Conservation (phyloP, 345 rosid species). For the Camelina sativa region DNA sequence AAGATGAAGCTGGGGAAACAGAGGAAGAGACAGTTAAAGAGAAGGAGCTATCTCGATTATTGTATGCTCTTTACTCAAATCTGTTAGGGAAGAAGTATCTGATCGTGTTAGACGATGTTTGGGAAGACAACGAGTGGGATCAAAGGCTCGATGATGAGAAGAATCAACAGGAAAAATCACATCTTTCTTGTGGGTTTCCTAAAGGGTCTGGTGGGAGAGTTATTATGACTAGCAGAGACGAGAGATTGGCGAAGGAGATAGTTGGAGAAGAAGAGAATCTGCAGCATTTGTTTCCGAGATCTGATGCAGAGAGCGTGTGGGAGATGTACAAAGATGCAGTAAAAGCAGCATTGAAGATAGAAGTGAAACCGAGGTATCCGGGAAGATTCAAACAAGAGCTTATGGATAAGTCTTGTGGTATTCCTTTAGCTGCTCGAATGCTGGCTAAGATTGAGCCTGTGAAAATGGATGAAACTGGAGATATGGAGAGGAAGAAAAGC, state of each 20-base stretch:
- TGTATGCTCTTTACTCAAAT: constrained; percentile 47
- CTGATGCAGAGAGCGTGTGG: constrained; percentile 44
- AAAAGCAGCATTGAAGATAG: background rate
- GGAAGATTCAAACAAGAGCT: constrained; percentile 41
- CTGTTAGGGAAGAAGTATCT: constrained; percentile 57
- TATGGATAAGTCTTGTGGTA: constrained; percentile 50
- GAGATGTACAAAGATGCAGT: constrained; percentile 42
- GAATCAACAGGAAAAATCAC: background rate
- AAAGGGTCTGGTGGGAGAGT: constrained; percentile 60
- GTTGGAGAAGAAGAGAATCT: constrained; percentile 52
- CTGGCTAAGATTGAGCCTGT: constrained; percentile 40
- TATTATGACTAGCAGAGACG: constrained; percentile 51
- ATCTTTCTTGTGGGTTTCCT: constrained; percentile 57
- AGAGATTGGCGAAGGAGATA: constrained; percentile 45
- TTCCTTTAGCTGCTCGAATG: constrained; percentile 51
- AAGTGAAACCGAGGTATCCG: constrained; percentile 15
- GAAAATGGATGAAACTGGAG: constrained; percentile 22
- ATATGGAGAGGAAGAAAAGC: constrained; percentile 15
- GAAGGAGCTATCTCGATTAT: constrained; percentile 37
- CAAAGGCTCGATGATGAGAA: constrained; percentile 31
- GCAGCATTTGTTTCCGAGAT: constrained; percentile 44
- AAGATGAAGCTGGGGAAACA: constrained; percentile 1
- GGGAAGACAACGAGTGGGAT: constrained; percentile 40
- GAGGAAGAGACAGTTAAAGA: background rate
- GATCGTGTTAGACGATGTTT: constrained; percentile 56